phyloP scores from a whole-genome alignment of 2,329 filamentous ascomycete genomes.

The Pseudocercospora vitis region DNA sequence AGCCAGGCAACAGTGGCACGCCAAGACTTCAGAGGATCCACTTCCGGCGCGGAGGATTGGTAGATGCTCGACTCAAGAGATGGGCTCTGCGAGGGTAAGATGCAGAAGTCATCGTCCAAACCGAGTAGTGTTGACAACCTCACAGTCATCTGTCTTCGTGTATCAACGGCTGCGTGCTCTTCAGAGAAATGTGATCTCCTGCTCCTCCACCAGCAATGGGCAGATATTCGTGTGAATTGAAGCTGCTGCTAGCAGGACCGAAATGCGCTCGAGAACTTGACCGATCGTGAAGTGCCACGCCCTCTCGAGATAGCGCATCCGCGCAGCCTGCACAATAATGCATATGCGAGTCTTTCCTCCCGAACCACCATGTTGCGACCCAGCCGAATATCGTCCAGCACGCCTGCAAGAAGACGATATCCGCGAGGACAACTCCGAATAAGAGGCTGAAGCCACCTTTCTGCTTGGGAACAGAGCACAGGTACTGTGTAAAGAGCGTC shows the following conservation, averaged over 20 bases:
- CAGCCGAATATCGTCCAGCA: slow-evolving; percentile 8
- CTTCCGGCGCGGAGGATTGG: not conserved
- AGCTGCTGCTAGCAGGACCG: not conserved
- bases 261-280: not conserved
- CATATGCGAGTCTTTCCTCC: slow-evolving; percentile 3
- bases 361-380: slow-evolving; percentile 2
- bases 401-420: slow-evolving; percentile 12
- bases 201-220: not conserved
- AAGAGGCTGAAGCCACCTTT: slow-evolving; percentile 11
- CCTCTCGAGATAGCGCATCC: not conserved
- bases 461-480: slow-evolving; percentile 17
- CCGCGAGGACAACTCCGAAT: slow-evolving; percentile 11
- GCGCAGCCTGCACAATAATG: slow-evolving; percentile 7
- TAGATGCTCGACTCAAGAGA: too few relatives aligned
- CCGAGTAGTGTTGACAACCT: too few relatives aligned
- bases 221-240: not conserved
- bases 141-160: too few relatives aligned
- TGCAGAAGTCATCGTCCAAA: too few relatives aligned
- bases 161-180: not conserved
- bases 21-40: slow-evolving; percentile 6
- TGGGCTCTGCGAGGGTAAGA: too few relatives aligned
- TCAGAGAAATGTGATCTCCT: not conserved
- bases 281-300: not conserved
- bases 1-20: not conserved
- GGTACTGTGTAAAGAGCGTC: slow-evolving; percentile 14